Evolutionary conservation across 192 early-diverging fungal species (phyloP), one percentile per base, ranked within the genome.

Genomic region (Backusella westeae): DNA sequence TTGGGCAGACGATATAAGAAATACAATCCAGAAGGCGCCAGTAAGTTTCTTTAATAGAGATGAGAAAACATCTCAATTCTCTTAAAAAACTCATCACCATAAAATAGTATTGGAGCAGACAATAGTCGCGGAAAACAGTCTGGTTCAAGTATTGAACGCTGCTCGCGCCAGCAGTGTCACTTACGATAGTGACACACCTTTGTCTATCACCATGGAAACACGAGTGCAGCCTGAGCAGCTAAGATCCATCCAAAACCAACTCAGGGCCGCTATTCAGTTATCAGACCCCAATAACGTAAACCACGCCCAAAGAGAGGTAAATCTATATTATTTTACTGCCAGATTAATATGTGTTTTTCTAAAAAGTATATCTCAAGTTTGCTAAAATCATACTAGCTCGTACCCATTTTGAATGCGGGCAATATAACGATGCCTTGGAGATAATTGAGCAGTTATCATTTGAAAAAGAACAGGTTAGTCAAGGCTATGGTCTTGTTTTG

Each of bases 401-500:
- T 70, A 56, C 86, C 0, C 85, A 87, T 72, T 90, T 90, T 78
- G 87, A 88, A 34, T 81, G 78, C 12, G 85, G 86, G 35, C 77
- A 83, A 19, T 86, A 87, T 70, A 81, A 76, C 2, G 75, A 86
- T 70, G 87, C 87, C 59, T 53, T 88, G 6, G 75, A 80, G 46
- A 63, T 75, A 29, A 78, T 90, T 4, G 52, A 69, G 12, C 39
- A 80, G 44, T 73, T 73, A 26, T 75, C 82, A 19, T 79, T 87
- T 46, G 77, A 82, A 3, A 80, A 79, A 38, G 74, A 78, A 26
- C 68, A 77, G 3, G 26, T 83, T 10, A 72, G 75, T 2, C 63
- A 85, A 21, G 91, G 87, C 12, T 93, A 94, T 75, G 80, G 74
- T 15, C 85, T 90, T 75, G 86, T 90, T 42, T 76, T 94, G 36